Percentiles rank a stretch among this genome's conserved stretches.
Evolutionary conservation across 148 eudicot species (phyloP).

Genomic region (Agrostemma githago): DNA sequence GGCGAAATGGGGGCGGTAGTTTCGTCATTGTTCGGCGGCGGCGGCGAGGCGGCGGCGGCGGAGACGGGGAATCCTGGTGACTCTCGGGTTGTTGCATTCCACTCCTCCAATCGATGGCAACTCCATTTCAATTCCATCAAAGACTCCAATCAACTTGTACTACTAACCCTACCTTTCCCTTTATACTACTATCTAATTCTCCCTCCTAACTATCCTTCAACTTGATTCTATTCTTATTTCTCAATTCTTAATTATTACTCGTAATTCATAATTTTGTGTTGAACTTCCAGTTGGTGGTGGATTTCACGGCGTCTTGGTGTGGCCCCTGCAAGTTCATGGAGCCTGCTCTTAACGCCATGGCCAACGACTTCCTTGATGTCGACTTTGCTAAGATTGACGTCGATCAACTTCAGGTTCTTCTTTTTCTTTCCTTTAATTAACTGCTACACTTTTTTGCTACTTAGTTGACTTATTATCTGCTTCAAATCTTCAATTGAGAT

Average conservation of each 20-base stretch:
- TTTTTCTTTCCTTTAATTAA: background rate
- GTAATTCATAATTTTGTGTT: background rate
- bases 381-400: conserved; percentile 88
- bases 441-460: background rate
- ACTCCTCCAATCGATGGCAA: conserved; percentile 72
- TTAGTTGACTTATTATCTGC: background rate
- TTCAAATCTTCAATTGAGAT: background rate
- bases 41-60: conserved; percentile 23
- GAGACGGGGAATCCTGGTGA: background rate
- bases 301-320: conserved; percentile 91
- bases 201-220: background rate
- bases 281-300: conserved; percentile 47
- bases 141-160: conserved; percentile 56
- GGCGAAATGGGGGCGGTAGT: conserved; percentile 40
- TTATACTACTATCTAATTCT: background rate
- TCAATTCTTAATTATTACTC: background rate
- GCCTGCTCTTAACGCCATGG: conserved; percentile 60
- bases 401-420: conserved; percentile 62
- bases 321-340: conserved; percentile 86
- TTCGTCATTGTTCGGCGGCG: conserved; percentile 38
- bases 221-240: background rate
- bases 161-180: background rate
- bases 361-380: conserved; percentile 53
- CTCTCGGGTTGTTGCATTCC: conserved; percentile 48
- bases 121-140: conserved; percentile 70